phyloP scores from a whole-genome alignment of 2,329 filamentous ascomycete genomes.

The Torrubiella hemipterigena region DNA sequence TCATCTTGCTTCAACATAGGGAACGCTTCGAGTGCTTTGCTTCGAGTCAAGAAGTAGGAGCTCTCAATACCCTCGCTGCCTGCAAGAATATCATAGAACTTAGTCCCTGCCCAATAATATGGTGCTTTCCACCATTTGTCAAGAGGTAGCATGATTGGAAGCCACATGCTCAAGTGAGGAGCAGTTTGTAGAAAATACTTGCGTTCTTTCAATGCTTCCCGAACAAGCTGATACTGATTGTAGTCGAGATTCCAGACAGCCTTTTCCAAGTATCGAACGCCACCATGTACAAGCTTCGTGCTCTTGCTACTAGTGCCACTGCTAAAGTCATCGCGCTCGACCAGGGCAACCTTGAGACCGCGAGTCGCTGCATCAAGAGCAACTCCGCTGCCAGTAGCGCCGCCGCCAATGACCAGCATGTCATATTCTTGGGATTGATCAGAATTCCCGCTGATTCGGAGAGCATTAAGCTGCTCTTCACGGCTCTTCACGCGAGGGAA shows the following conservation, averaged over 20 bases:
- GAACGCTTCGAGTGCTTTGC: slow-evolving; percentile 76
- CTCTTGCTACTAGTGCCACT: slow-evolving; percentile 65
- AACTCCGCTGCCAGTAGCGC: slow-evolving; percentile 59
- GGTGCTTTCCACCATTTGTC: slow-evolving; percentile 68
- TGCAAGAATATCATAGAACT: slow-evolving; percentile 75
- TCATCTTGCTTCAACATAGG: slow-evolving; percentile 77
- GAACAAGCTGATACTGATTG: slow-evolving; percentile 58
- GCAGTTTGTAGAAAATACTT: slow-evolving; percentile 66
- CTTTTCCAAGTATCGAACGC: slow-evolving; percentile 64
- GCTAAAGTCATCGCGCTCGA: slow-evolving; percentile 64
- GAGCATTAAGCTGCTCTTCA: slow-evolving; percentile 50
- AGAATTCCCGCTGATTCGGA: slow-evolving; percentile 30
- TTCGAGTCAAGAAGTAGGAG: slow-evolving; percentile 78
- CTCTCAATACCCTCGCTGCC: slow-evolving; percentile 80
- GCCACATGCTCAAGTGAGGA: slow-evolving; percentile 60
- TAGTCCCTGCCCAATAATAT: slow-evolving; percentile 68
- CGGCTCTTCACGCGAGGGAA: slow-evolving; percentile 53
- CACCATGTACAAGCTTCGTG: slow-evolving; percentile 67
- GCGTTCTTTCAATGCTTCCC: slow-evolving; percentile 61
- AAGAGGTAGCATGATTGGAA: slow-evolving; percentile 65
- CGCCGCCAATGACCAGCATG: slow-evolving; percentile 58
- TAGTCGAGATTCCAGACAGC: slow-evolving; percentile 67
- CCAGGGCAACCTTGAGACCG: slow-evolving; percentile 58
- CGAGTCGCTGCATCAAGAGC: slow-evolving; percentile 61
- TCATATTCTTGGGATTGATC: slow-evolving; percentile 44